phyloP scores from a whole-genome alignment of 768 basidiomycete species.

The Daedaleopsis sinensis region DNA sequence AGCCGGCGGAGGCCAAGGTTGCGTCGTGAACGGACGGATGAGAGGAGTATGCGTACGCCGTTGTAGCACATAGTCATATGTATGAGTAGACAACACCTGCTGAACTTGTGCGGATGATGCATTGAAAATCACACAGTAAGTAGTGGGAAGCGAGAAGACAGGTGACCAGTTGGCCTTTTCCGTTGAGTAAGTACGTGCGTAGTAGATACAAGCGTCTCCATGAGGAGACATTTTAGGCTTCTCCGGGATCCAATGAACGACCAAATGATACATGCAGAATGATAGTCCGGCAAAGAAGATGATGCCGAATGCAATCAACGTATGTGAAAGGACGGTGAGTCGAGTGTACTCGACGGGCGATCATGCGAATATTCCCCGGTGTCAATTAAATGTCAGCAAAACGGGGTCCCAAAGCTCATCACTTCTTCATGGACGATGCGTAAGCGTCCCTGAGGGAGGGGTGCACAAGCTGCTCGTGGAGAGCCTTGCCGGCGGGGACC shows the following conservation, averaged over 20 bases:
- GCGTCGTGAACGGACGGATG: background rate
- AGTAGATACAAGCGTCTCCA: constrained; percentile 17
- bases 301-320: background rate
- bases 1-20: background rate
- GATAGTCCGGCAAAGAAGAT: background rate
- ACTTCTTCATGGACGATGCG: constrained; percentile 15
- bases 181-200: background rate
- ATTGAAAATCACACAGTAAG: background rate
- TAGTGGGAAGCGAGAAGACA: background rate
- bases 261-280: background rate
- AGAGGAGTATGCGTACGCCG: too few species aligned
- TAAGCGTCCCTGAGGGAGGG: constrained; percentile 29
- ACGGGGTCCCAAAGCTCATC: constrained; percentile 18
- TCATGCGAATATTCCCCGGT: background rate
- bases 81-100: background rate
- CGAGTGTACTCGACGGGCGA: background rate
- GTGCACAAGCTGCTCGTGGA: constrained; percentile 90
- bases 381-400: background rate
- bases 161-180: background rate
- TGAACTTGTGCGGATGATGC: background rate
- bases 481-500: constrained; percentile 92
- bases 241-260: constrained; percentile 14
- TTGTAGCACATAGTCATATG: background rate
- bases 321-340: background rate
- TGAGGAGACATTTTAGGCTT: constrained; percentile 12